Evolutionary conservation across 2,329 filamentous ascomycete genomes (phyloP), one percentile per base, ranked within the genome.

Genomic region (Stemphylium vesicarium): DNA sequence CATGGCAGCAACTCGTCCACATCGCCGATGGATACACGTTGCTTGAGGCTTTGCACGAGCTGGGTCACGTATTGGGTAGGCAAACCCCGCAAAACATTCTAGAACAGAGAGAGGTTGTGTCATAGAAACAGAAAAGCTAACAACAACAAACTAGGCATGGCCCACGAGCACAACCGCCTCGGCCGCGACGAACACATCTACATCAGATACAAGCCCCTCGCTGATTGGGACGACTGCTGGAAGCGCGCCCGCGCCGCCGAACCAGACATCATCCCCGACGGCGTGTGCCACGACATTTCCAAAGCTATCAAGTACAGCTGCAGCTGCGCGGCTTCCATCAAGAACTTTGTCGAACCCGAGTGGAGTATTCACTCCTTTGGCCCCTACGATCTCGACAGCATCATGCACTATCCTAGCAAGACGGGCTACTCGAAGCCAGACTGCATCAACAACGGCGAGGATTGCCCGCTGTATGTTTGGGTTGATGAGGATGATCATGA

Each of bases 101-200:
- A n/a, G n/a, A n/a, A n/a, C n/a, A n/a, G n/a, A n/a, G n/a, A n/a
- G n/a, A n/a, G n/a, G n/a, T n/a, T n/a, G n/a, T n/a, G n/a, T n/a
- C n/a, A n/a, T n/a, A n/a, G n/a, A n/a, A 22, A 40, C 37, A 9
- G 35, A n/a, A 32, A 11, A 16, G 5, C n/a, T 50, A 13, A 47
- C 22, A 32, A 24, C 49, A 31, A 22, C 7, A 2, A 11, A 18
- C 0, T 1, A 53, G 51, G 45, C 13, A 56, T 61, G 56, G 39
- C 41, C 10, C 46, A 59, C 13, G 45, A 56, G 29, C 49, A 59
- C 29, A 46, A 51, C 16, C 45, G 49, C 12, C 4, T 26, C 13
- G 39, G 56, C 26, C 18, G 49, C 46, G 52, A 61, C 43, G 49
- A 38, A 13, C 51, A 53, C n/a, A 29, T 53, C 10, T 18, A 51